Percentiles rank a stretch among this genome's conserved stretches.
Evolutionary conservation across 441 rosid species (phyloP).

Genomic region (Erodium trifolium): DNA sequence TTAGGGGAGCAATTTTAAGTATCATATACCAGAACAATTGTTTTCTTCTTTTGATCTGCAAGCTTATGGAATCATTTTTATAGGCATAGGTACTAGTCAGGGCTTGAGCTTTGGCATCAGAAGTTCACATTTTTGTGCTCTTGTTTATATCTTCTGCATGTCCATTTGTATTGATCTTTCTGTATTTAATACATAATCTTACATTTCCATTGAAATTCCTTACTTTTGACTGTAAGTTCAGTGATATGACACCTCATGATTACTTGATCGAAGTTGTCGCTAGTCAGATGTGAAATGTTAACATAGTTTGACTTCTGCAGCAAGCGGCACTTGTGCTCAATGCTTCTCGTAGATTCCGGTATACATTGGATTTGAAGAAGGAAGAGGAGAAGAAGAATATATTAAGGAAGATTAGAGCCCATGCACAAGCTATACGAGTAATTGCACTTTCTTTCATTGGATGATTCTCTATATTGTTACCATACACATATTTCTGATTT

Average conservation of each 20-base stretch:
- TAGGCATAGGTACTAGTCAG: no score
- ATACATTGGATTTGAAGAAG: constrained; percentile 85
- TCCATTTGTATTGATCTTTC: not conserved
- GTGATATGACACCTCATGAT: not conserved
- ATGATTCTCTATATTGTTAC: not conserved
- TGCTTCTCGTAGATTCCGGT: constrained; percentile 90
- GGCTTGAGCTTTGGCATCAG: no score
- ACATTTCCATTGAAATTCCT: not conserved
- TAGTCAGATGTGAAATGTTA: not conserved
- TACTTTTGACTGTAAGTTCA: not conserved
- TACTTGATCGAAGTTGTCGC: not conserved
- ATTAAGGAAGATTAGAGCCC: constrained; percentile 72
- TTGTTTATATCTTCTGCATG: not conserved
- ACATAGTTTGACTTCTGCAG: constrained; percentile 31
- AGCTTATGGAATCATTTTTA: no score
- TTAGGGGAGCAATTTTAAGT: no score
- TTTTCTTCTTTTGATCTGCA: no score
- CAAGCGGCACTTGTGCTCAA: constrained; percentile 97
- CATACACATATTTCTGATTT: not conserved
- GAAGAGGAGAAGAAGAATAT: constrained; percentile 62
- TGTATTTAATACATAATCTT: not conserved
- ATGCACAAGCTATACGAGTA: constrained; percentile 81
- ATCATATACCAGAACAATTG: no score
- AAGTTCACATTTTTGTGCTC: not conserved
- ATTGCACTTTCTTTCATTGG: not conserved